Conservation (phyloP, 106 monocot species). For the Vanilla planifolia region DNA sequence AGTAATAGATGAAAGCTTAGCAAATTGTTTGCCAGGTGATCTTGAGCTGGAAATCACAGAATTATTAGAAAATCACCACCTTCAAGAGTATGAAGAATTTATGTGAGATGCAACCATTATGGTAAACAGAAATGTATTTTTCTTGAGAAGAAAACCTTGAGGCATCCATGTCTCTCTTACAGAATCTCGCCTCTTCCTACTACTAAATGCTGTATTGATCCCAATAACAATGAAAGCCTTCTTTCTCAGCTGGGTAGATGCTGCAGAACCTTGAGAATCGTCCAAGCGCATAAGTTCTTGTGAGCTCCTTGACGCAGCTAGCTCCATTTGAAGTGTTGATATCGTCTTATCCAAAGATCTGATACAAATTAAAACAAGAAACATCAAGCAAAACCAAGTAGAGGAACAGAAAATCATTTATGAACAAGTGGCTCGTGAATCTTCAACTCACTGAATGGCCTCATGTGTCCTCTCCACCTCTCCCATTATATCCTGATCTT, state of each 20-base stretch:
- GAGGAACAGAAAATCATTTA: neutral
- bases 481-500: conserved; percentile 59
- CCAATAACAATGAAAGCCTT: conserved; percentile 97
- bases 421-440: neutral
- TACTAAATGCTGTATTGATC: conserved; percentile 96
- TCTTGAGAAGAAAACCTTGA: conserved; percentile 46
- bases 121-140: too few relatives aligned
- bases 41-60: too few relatives aligned
- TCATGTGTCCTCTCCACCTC: conserved; percentile 70
- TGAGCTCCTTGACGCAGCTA: conserved; percentile 66
- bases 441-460: conserved; percentile 68
- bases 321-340: conserved; percentile 87
- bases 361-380: conserved; percentile 13
- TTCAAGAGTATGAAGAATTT: too few relatives aligned
- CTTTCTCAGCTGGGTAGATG: conserved; percentile 37
- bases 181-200: conserved; percentile 93
- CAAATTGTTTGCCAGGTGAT: too few relatives aligned
- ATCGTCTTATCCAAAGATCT: conserved; percentile 91
- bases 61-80: too few relatives aligned
- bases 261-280: conserved; percentile 31
- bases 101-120: neutral
- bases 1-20: too few relatives aligned
- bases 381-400: neutral
- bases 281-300: conserved; percentile 34
- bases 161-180: conserved; percentile 96